Percentiles rank a stretch among this genome's conserved stretches.
Evolutionary conservation across 805 yeast genomes (phyloP).

Genomic region (Ascoidea asiatica): DNA sequence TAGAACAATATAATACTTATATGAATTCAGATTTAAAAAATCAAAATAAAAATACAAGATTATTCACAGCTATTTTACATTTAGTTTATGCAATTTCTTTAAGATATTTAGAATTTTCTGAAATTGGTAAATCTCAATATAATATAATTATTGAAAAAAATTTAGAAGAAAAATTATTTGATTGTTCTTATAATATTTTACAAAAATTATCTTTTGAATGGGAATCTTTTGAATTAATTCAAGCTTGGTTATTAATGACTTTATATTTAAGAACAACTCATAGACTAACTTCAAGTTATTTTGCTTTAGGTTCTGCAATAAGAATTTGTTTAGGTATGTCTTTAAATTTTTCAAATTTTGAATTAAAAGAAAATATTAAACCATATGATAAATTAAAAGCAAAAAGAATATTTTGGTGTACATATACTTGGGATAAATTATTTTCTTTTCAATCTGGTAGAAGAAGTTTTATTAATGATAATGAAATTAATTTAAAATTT

Average conservation of each 20-base stretch:
- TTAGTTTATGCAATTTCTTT: slow-evolving; percentile 36
- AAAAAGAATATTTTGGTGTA: slow-evolving; percentile 39
- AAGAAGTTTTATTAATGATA: slow-evolving; percentile 20
- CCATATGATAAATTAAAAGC: slow-evolving; percentile 30
- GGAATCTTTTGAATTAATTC: slow-evolving; percentile 37
- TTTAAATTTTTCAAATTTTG: slow-evolving; percentile 17
- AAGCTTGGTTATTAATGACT: slow-evolving; percentile 33
- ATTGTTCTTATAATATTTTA: slow-evolving; percentile 24
- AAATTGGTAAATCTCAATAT: slow-evolving; percentile 8
- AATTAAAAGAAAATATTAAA: slow-evolving; percentile 14
- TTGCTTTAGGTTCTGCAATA: slow-evolving; percentile 28
- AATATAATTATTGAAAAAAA: slow-evolving; percentile 12
- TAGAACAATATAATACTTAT: slow-evolving; percentile 29
- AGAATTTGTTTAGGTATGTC: slow-evolving; percentile 32
- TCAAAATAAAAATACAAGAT: slow-evolving; percentile 16
- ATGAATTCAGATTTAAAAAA: slow-evolving; percentile 8
- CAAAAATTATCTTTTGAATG: slow-evolving; percentile 31
- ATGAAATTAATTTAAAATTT: slow-evolving; percentile 21
- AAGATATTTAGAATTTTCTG: slow-evolving; percentile 31
- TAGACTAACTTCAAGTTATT: slow-evolving; percentile 29
- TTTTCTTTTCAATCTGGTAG: slow-evolving; percentile 41
- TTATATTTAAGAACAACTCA: slow-evolving; percentile 29
- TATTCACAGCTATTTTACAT: slow-evolving; percentile 38
- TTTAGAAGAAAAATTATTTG: slow-evolving; percentile 29
- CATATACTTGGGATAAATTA: slow-evolving; percentile 39